phyloP scores from a whole-genome alignment of 768 basidiomycete genomes.

The Gyrodon lividus region DNA sequence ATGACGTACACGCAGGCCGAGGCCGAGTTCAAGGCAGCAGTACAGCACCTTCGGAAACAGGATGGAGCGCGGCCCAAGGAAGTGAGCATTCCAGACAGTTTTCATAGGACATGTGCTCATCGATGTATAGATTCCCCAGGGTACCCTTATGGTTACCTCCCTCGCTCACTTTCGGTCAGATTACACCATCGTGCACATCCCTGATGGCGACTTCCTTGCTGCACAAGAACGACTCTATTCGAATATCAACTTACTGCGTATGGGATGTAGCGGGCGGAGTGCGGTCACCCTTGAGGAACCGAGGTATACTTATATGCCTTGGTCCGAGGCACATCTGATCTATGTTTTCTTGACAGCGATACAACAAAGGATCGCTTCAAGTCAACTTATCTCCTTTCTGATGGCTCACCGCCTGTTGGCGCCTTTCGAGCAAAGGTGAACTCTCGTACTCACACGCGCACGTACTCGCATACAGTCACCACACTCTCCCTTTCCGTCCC shows the following conservation, averaged over 20 bases:
- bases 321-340: conserved; percentile 5
- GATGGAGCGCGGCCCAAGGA: conserved; percentile 75
- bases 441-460: conserved; percentile 28
- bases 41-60: conserved; percentile 56
- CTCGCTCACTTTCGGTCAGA: conserved; percentile 87
- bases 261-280: conserved; percentile 78
- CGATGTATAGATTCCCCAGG: conserved; percentile 52
- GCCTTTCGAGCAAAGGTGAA: conserved; percentile 30
- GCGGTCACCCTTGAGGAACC: conserved; percentile 79
- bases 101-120: conserved; percentile 6
- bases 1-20: conserved; percentile 45
- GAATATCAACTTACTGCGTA: conserved; percentile 81
- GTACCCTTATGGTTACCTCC: conserved; percentile 77
- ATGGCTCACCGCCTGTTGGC: conserved; percentile 29
- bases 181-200: conserved; percentile 80
- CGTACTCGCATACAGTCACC: conserved; percentile 29
- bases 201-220: conserved; percentile 60
- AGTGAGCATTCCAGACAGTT: conserved; percentile 31
- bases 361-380: conserved; percentile 80
- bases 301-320: conserved; percentile 40
- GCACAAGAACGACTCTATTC: conserved; percentile 68
- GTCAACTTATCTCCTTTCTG: conserved; percentile 61
- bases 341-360: conserved; percentile 46
- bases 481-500: conserved; percentile 22
- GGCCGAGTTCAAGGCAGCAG: conserved; percentile 57